Evolutionary conservation across 1,284 basidiomycete genomes (phyloP).

Genomic region (Melampsora larici-populina): DNA sequence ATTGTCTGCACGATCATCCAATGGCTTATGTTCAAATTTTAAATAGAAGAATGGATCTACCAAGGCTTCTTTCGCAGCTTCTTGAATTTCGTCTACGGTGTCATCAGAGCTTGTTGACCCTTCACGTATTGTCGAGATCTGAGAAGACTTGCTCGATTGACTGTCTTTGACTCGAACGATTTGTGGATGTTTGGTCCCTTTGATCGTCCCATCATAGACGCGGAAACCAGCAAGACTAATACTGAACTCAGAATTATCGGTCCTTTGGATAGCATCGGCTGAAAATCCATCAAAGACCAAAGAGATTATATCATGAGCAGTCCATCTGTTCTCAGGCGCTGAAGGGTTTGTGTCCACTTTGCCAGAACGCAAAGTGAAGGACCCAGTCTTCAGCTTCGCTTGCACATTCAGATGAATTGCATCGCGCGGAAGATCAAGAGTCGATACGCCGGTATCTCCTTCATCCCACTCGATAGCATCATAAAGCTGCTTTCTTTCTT

Average conservation of each 20-base stretch:
- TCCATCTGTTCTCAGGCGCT: not conserved
- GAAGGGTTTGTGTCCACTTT: slow-evolving; percentile 60
- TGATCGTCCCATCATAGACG: slow-evolving; percentile 86
- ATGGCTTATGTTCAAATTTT: slow-evolving; percentile 87
- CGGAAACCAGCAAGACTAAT: slow-evolving; percentile 82
- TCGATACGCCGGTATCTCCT: slow-evolving; percentile 65
- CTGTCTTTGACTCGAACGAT: slow-evolving; percentile 86
- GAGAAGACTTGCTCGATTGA: slow-evolving; percentile 44
- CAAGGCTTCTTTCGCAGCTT: slow-evolving; percentile 19
- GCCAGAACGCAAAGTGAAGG: slow-evolving; percentile 68
- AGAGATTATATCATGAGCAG: slow-evolving; percentile 70
- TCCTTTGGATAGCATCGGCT: slow-evolving; percentile 78
- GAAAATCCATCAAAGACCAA: slow-evolving; percentile 84
- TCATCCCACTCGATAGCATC: slow-evolving; percentile 88
- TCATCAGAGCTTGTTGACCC: slow-evolving; percentile 48
- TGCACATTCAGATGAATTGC: slow-evolving; percentile 74
- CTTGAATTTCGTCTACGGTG: slow-evolving; percentile 49
- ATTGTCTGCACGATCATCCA: slow-evolving; percentile 89
- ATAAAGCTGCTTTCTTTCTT: slow-evolving; percentile 89
- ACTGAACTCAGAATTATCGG: slow-evolving; percentile 77
- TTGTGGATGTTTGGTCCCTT: slow-evolving; percentile 77
- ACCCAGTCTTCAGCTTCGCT: slow-evolving; percentile 78
- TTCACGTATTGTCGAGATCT: slow-evolving; percentile 50
- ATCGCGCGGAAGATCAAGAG: slow-evolving; percentile 68
- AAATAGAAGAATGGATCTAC: slow-evolving; percentile 83